A percentile compares a stretch with the other conserved stretches of the same genome.
These are phyloP conservation scores for Persicaria maculosa DNA, from an alignment of 148 eudicot species.

Conservation along the genomic window DNA sequence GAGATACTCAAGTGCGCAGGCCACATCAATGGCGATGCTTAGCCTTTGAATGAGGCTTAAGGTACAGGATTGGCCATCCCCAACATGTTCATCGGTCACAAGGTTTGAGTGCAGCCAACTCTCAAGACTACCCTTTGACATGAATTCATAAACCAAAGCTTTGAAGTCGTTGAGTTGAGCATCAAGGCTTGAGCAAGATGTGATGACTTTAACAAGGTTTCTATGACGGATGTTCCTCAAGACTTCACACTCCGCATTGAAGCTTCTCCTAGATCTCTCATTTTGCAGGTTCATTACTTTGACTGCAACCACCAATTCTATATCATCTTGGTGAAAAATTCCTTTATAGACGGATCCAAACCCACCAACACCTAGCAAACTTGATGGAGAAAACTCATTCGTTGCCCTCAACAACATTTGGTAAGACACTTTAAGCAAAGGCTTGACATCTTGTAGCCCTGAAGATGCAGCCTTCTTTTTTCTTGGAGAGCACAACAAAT, in stretches of 20 bases:
- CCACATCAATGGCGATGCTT: slow-evolving; percentile 25
- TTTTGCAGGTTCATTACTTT: slow-evolving; percentile 17
- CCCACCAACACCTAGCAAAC: no score
- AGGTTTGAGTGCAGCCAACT: slow-evolving; percentile 13
- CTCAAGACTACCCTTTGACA: slow-evolving; percentile 19
- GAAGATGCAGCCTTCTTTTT: no score
- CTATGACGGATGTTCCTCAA: slow-evolving; percentile 13
- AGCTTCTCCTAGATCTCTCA: neutral
- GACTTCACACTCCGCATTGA: slow-evolving; percentile 15
- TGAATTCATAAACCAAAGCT: slow-evolving; percentile 16
- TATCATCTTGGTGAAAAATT: no score
- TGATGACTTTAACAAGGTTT: slow-evolving; percentile 2
- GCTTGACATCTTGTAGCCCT: no score
- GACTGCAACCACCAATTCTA: neutral
- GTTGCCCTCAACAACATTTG: no score
- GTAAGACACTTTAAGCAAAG: no score
- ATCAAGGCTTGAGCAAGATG: slow-evolving; percentile 17
- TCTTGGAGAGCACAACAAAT: no score
- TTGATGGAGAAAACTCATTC: no score
- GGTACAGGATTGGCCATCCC: no score
- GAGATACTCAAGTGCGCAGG: slow-evolving; percentile 35
- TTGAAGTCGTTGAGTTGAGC: slow-evolving; percentile 15
- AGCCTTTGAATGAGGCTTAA: slow-evolving; percentile 20
- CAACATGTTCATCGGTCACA: no score
- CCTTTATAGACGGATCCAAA: no score